phyloP scores from a whole-genome alignment of 345 rosid genomes.

The Boechera divaricarpa region DNA sequence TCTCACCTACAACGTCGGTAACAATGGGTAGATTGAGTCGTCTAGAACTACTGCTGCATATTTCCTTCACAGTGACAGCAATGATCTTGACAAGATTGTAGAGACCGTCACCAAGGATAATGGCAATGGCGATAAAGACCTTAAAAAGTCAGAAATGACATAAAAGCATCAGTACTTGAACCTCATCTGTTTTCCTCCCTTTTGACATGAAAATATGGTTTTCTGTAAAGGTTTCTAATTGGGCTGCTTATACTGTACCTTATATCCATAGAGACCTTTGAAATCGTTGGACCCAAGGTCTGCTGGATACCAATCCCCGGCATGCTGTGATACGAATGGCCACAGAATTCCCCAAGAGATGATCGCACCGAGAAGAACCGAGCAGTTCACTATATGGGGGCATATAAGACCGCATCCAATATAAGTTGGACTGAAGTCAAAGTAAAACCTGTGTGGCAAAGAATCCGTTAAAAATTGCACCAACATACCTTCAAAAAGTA shows the following conservation, averaged over 20 bases:
- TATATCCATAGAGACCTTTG: slow-evolving; percentile 93
- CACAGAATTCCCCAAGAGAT: slow-evolving; percentile 92
- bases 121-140: slow-evolving; percentile 89
- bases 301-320: slow-evolving; percentile 93
- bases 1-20: slow-evolving; percentile 62
- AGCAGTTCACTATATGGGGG: slow-evolving; percentile 91
- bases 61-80: slow-evolving; percentile 61
- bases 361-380: slow-evolving; percentile 89
- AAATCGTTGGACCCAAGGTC: slow-evolving; percentile 78
- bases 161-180: slow-evolving; percentile 14
- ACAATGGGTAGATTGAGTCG: slow-evolving; percentile 58
- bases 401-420: slow-evolving; percentile 98
- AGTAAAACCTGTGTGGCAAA: slow-evolving; percentile 70
- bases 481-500: neutral
- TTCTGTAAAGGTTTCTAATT: neutral
- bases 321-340: slow-evolving; percentile 76
- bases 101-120: slow-evolving; percentile 93
- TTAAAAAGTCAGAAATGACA: slow-evolving; percentile 40
- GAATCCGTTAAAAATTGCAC: neutral
- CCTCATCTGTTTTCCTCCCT: neutral
- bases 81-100: slow-evolving; percentile 88
- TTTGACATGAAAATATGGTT: slow-evolving; percentile 9
- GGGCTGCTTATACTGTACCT: slow-evolving; percentile 52
- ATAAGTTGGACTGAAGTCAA: slow-evolving; percentile 92
- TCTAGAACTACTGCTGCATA: slow-evolving; percentile 61